phyloP scores from a whole-genome alignment of 2,329 filamentous ascomycete species.

The Septoria petroselini region DNA sequence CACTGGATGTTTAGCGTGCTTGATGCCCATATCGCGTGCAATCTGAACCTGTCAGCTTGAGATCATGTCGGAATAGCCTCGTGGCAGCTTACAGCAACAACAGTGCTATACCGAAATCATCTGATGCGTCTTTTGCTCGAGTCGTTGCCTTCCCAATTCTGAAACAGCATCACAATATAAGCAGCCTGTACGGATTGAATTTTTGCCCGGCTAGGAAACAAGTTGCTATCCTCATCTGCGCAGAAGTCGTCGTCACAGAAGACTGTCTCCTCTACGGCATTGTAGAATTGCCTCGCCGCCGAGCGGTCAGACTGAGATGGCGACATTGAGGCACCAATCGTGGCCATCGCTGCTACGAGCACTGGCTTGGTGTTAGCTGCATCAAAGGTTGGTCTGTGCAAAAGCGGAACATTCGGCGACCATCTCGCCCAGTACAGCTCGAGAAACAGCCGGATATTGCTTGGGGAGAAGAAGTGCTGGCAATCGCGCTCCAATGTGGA shows the following conservation, averaged over 20 bases:
- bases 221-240: neutral
- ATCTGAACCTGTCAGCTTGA: neutral
- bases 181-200: conserved; percentile 12
- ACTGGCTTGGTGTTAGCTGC: neutral
- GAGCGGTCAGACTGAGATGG: neutral
- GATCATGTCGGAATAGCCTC: neutral
- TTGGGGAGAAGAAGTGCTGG: conserved; percentile 4
- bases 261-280: conserved; percentile 10
- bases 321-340: conserved; percentile 11
- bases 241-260: conserved; percentile 14
- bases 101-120: conserved; percentile 8
- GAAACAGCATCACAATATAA: conserved; percentile 10
- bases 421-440: conserved; percentile 14
- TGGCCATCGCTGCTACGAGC: conserved; percentile 10
- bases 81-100: conserved; percentile 9
- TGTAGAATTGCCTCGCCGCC: conserved; percentile 1
- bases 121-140: conserved; percentile 11
- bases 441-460: neutral
- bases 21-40: neutral
- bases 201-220: conserved; percentile 3
- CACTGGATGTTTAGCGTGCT: neutral
- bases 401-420: conserved; percentile 11
- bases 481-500: conserved; percentile 1
- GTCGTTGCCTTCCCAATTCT: conserved; percentile 13
- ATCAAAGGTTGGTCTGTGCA: conserved; percentile 10